A percentile compares a stretch with the other conserved stretches of the same genome.
Conservation (phyloP, 192 early-diverging fungal genomes). For the Kappamyces sp. region DNA sequence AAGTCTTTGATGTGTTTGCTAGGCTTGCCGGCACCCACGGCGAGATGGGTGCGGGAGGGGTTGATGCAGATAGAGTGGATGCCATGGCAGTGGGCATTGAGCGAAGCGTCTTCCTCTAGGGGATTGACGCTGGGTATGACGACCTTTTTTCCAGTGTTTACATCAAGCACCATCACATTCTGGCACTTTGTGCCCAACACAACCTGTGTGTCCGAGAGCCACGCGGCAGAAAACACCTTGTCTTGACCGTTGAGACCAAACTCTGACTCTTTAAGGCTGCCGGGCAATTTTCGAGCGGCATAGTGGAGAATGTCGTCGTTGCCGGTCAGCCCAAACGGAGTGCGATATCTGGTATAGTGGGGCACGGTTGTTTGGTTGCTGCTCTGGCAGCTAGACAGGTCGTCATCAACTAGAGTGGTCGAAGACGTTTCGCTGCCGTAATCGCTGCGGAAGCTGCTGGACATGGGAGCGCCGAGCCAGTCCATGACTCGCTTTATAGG, state of each 20-base stretch:
- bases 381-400: no score
- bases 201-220: constrained; percentile 45
- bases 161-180: constrained; percentile 32
- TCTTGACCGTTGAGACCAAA: constrained; percentile 22
- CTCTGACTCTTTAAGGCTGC: constrained; percentile 1
- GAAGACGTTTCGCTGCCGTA: no score
- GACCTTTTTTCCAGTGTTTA: constrained; percentile 25
- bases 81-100: constrained; percentile 33
- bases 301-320: background rate
- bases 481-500: no score
- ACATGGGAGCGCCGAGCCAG: no score
- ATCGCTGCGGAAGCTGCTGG: no score
- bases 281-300: constrained; percentile 2
- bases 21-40: constrained; percentile 54
- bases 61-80: constrained; percentile 61
- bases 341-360: background rate
- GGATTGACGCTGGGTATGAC: constrained; percentile 25
- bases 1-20: constrained; percentile 42
- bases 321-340: background rate
- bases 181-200: constrained; percentile 63
- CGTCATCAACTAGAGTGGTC: no score
- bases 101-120: background rate
- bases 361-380: background rate
- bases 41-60: constrained; percentile 54
- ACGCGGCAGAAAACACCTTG: constrained; percentile 53